Evolutionary conservation across 257 asterid genomes (phyloP).

Genomic region (Linderniella brevidens): DNA sequence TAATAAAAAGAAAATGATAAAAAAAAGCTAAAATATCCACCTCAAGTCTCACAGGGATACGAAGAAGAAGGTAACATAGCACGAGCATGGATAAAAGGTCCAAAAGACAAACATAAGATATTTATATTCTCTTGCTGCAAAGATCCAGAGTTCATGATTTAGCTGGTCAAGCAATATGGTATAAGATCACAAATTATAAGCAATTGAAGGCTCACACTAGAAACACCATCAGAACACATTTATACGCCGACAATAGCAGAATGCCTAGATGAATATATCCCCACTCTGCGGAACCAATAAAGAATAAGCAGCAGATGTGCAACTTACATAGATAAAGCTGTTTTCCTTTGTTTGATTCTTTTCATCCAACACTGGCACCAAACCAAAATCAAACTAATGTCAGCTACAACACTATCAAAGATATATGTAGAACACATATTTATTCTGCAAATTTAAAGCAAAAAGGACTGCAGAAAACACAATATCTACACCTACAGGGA

Average conservation of each 20-base stretch:
- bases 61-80: slow-evolving; percentile 5
- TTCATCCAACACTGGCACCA: slow-evolving; percentile 68
- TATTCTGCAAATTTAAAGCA: too few species aligned
- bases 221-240: neutral
- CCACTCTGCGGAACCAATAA: neutral
- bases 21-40: slow-evolving; percentile 4
- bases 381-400: slow-evolving; percentile 10
- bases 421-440: too few species aligned
- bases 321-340: slow-evolving; percentile 86
- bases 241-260: neutral
- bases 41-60: slow-evolving; percentile 5
- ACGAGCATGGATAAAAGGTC: slow-evolving; percentile 6
- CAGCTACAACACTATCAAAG: slow-evolving; percentile 7
- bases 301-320: slow-evolving; percentile 9
- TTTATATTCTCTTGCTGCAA: too few species aligned
- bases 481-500: too few species aligned
- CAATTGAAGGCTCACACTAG: too few species aligned
- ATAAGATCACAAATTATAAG: too few species aligned
- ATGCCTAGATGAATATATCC: neutral
- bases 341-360: slow-evolving; percentile 73
- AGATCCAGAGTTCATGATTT: too few species aligned
- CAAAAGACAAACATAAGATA: too few species aligned
- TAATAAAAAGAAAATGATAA: slow-evolving; percentile 8
- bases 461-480: too few species aligned
- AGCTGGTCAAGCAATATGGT: too few species aligned